These are phyloP conservation scores for Helenozyma rhizophorensis DNA, from an alignment of 805 yeast genomes.

Conservation along the genomic window DNA sequence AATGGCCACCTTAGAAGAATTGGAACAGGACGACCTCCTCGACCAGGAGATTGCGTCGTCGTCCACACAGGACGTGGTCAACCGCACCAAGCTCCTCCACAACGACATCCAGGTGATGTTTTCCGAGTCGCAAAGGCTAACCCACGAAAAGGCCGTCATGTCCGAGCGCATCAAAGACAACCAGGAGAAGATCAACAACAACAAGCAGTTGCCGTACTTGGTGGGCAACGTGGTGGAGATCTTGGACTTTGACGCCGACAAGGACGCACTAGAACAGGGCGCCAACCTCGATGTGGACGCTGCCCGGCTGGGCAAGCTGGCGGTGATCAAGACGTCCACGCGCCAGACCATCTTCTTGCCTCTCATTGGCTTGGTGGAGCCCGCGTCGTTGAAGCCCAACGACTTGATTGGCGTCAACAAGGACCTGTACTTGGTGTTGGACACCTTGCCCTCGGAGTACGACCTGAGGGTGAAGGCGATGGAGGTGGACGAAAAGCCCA, in stretches of 20 bases:
- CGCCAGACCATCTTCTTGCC: constrained; percentile 97
- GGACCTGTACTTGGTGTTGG: constrained; percentile 89
- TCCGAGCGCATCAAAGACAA: constrained; percentile 90
- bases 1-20: constrained; percentile 85
- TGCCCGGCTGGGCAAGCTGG: constrained; percentile 90
- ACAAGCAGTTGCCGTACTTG: constrained; percentile 90
- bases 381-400: constrained; percentile 89
- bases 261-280: constrained; percentile 82
- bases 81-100: constrained; percentile 82
- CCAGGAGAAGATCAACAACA: constrained; percentile 91
- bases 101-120: constrained; percentile 94
- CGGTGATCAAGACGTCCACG: constrained; percentile 95
- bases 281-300: constrained; percentile 94
- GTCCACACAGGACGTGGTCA: constrained; percentile 77
- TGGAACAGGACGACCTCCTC: constrained; percentile 62
- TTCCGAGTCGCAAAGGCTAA: constrained; percentile 83
- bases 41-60: constrained; percentile 79
- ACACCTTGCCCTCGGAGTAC: constrained; percentile 94
- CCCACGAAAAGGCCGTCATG: constrained; percentile 93
- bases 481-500: constrained; percentile 99
- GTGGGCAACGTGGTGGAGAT: constrained; percentile 97
- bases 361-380: constrained; percentile 91
- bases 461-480: constrained; percentile 97
- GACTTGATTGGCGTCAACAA: constrained; percentile 97
- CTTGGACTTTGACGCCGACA: constrained; percentile 80